phyloP scores from a whole-genome alignment of 208 protist species.

The Sergeia podlipaevii region DNA sequence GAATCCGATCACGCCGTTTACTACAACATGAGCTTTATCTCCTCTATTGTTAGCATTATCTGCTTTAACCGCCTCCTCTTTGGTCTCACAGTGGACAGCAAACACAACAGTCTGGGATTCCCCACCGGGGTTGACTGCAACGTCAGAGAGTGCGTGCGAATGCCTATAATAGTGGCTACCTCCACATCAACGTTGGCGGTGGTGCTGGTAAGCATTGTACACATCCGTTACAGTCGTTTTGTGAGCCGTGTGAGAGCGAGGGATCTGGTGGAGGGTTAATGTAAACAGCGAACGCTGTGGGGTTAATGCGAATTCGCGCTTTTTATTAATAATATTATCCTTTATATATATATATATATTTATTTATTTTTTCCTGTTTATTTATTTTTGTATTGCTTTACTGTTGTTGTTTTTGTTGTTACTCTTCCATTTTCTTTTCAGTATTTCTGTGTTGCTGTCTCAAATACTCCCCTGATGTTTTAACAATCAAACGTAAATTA shows the following conservation, averaged over 20 bases:
- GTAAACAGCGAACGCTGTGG: too few relatives aligned
- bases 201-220: constrained; percentile 20
- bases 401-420: too few relatives aligned
- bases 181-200: constrained; percentile 1
- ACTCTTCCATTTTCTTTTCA: too few relatives aligned
- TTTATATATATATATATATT: too few relatives aligned
- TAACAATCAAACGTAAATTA: too few relatives aligned
- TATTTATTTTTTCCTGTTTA: too few relatives aligned
- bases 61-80: constrained; percentile 24
- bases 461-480: too few relatives aligned
- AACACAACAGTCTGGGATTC: constrained; percentile 14
- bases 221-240: constrained; percentile 58
- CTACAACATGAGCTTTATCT: constrained; percentile 23
- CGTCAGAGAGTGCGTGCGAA: constrained; percentile 13
- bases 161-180: constrained; percentile 15
- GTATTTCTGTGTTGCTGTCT: too few relatives aligned
- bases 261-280: too few relatives aligned
- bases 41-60: constrained; percentile 12
- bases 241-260: constrained; percentile 29
- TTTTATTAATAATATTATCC: too few relatives aligned
- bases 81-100: constrained; percentile 13
- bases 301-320: too few relatives aligned
- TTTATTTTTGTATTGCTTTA: too few relatives aligned
- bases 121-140: constrained; percentile 12
- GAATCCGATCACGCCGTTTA: constrained; percentile 15